Percentiles rank a stretch among this genome's conserved stretches.
Evolutionary conservation across 768 basidiomycete species (phyloP).

Genomic region (Mycena indigotica): DNA sequence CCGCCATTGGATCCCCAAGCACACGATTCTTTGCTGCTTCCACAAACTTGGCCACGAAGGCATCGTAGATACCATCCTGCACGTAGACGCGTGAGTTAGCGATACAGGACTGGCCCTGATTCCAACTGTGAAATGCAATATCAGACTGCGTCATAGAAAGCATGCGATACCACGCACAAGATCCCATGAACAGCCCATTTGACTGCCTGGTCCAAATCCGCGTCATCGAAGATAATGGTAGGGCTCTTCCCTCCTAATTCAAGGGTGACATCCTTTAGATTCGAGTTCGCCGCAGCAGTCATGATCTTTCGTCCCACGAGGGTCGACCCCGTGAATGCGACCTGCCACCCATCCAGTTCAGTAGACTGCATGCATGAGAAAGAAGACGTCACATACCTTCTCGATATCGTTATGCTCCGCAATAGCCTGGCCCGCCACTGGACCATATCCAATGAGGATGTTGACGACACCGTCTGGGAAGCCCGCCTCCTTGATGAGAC

Average conservation of each 20-base stretch:
- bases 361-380: not conserved
- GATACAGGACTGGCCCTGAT: constrained; percentile 72
- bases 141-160: not conserved
- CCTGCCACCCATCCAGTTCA: constrained; percentile 29
- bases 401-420: constrained; percentile 54
- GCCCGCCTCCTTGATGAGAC: constrained; percentile 55
- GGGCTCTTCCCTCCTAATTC: constrained; percentile 77
- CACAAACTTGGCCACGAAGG: constrained; percentile 63
- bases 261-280: constrained; percentile 70
- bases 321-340: constrained; percentile 76
- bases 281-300: constrained; percentile 62
- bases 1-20: constrained; percentile 60
- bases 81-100: constrained; percentile 85
- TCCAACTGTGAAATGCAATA: constrained; percentile 17
- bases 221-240: constrained; percentile 63
- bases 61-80: constrained; percentile 77
- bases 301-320: constrained; percentile 64
- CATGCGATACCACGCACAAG: constrained; percentile 41
- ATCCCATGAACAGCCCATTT: constrained; percentile 61
- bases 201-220: constrained; percentile 62
- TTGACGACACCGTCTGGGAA: constrained; percentile 66
- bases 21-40: constrained; percentile 50
- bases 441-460: constrained; percentile 50
- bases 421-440: constrained; percentile 58
- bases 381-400: too few relatives aligned